Evolutionary conservation across 768 basidiomycete species (phyloP), one percentile per base, ranked within the genome.

Genomic region (Boletus speciosus): DNA sequence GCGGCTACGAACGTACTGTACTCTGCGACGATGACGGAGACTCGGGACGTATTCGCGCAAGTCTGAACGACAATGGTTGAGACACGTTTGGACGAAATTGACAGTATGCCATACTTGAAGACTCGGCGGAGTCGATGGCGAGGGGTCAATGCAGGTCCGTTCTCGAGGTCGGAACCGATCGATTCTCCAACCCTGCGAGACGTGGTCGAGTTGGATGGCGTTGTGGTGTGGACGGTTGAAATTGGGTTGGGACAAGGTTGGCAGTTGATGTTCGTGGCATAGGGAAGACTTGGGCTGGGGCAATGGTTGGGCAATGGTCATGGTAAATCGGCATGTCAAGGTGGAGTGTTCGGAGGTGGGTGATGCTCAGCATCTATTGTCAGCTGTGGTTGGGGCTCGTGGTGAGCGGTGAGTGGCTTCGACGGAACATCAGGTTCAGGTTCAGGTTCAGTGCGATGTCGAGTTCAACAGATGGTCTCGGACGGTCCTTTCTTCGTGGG

Each of bases 11-110:
- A n/a, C 27, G 36, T 23, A 44, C n/a, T 25, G 12, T 35, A 6
- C n/a, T 11, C 15, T 49, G 54, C 44, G 40, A 58, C 46, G 51
- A 53, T 15, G 14, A 29, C 4, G 29, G 48, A 45, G 42, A 55
- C 23, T 51, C 49, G 0, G 41, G 27, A 32, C 37, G 35, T 12
- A 36, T 50, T 25, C 42, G 11, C 14, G 14, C 49, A 21, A 32
- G 23, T 38, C 36, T 15, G 6, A 7, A 27, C 11, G 6, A 14
- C 7, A 36, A 38, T 49, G 36, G 15, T 43, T 21, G 40, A 29
- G 40, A 37, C 5, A 23, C 12, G 27, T 43, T 21, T 9, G 39
- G 16, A 44, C 29, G 19, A 25, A 47, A 32, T 48, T 6, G 32
- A 50, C 27, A 12, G 50, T 38, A n/a, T 48, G 25, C 9, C 1